Base-by-base conservation (phyloP, 1,284 basidiomycete species). In the Omphalotus olearius region DNA sequence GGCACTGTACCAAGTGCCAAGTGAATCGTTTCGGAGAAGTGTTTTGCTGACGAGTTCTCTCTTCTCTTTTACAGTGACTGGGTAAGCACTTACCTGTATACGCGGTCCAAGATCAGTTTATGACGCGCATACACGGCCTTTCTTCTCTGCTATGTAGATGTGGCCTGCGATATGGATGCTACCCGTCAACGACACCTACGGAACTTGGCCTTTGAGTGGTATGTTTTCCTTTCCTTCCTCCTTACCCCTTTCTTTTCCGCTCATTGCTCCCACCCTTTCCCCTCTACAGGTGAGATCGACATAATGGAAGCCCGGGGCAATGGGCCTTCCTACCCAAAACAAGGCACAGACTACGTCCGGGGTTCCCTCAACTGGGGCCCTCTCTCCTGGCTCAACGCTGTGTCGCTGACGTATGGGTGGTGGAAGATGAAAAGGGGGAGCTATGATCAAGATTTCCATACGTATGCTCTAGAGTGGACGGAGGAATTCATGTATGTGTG, bases 121-220 rank as follows among this genome's bases (percentile, higher is more conserved):
- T 30, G 36, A 45, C 7, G 30, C 30, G 7, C 30, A 33, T 33
- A 33, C 9, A 33, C 9, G 30, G 30, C 3, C 13, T 13, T 17
- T n/a, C 49, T 38, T 43, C 53, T 10, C 47, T 53, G 36, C 39
- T 39, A n/a, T 57, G 35, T 60, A 80, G 83, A 63, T 88, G 37
- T 88, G 85, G 86, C 85, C 92, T 60, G 76, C 87, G 52, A 84
- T 94, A 47, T 91, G 88, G 85, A 91, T 94, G 90, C 75, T 92
- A 61, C 90, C 91, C 17, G 81, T 83, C 35, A 78, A 88, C 57
- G 76, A 84, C 58, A 79, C 75, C 16, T 94, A 94, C 61, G 92
- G 92, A 0, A 65, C 76, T 1, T 93, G 91, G 91, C 92, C 92
- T 0, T 64, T 82, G 54, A 86, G 79, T 56, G 85, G 83, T 75